Percentiles rank a stretch among this genome's conserved stretches.
phyloP scores from a whole-genome alignment of 2,329 filamentous ascomycete genomes.

The Exophiala calicioides region DNA sequence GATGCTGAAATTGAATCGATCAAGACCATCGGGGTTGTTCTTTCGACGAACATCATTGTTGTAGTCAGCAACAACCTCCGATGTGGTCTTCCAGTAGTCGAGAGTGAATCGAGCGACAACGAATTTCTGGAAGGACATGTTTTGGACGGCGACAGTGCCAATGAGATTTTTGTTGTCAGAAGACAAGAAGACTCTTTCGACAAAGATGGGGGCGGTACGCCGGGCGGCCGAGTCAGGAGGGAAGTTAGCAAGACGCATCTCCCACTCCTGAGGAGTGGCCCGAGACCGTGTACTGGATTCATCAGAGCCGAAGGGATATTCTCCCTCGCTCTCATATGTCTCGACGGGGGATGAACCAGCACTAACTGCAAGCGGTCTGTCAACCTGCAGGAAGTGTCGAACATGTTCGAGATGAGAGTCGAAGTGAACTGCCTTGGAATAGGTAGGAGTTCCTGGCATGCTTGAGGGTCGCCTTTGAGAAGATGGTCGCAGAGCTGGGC shows the following conservation, averaged over 20 bases:
- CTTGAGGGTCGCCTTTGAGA: slow-evolving; percentile 82
- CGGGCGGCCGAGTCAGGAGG: slow-evolving; percentile 65
- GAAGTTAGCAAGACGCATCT: slow-evolving; percentile 82
- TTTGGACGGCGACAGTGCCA: slow-evolving; percentile 80
- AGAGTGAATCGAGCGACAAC: slow-evolving; percentile 94
- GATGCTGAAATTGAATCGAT: slow-evolving; percentile 93
- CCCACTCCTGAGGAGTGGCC: slow-evolving; percentile 72
- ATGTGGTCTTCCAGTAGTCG: slow-evolving; percentile 98
- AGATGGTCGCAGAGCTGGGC: slow-evolving; percentile 80
- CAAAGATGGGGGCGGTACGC: slow-evolving; percentile 63
- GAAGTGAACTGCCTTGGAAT: slow-evolving; percentile 97
- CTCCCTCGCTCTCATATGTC: slow-evolving; percentile 78
- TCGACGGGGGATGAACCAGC: slow-evolving; percentile 90
- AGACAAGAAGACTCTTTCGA: slow-evolving; percentile 86
- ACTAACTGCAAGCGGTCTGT: slow-evolving; percentile 93
- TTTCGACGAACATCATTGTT: slow-evolving; percentile 73
- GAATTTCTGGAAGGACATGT: slow-evolving; percentile 83
- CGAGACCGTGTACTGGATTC: slow-evolving; percentile 47
- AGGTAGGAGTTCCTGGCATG: slow-evolving; percentile 96
- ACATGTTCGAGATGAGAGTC: slow-evolving; percentile 96
- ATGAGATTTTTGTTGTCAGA: slow-evolving; percentile 82
- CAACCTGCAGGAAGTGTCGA: slow-evolving; percentile 90
- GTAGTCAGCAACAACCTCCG: slow-evolving; percentile 88
- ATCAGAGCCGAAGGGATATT: slow-evolving; percentile 77
- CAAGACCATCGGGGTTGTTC: slow-evolving; percentile 63